Percentiles rank a stretch among this genome's conserved stretches.
These are phyloP conservation scores for Rhodotorula mucilaginosa DNA, from an alignment of 1,284 basidiomycete species.

Conservation along the genomic window DNA sequence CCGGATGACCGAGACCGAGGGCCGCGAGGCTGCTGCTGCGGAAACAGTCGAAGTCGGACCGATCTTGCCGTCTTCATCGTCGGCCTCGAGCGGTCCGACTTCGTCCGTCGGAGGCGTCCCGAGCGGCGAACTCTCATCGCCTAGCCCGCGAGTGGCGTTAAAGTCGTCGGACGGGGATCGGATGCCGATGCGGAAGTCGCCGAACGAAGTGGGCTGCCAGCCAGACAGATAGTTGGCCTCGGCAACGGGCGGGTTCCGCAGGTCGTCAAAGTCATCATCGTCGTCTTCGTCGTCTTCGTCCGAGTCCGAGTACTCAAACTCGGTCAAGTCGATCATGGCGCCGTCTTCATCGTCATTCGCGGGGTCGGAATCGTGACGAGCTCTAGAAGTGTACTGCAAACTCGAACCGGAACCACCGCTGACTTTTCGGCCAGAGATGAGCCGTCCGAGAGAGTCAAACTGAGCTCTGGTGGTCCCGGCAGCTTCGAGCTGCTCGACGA, in stretches of 20 bases:
- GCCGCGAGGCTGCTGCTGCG: conserved; percentile 1
- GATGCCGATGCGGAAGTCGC: conserved; percentile 22
- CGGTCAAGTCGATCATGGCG: conserved; percentile 31
- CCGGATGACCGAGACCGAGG: too few species aligned
- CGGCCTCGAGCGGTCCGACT: conserved; percentile 9
- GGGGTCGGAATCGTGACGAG: conserved; percentile 4
- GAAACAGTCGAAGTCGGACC: not conserved
- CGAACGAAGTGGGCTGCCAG: conserved; percentile 21
- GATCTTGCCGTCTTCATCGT: conserved; percentile 14
- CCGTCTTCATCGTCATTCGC: conserved; percentile 26
- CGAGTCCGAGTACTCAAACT: conserved; percentile 34
- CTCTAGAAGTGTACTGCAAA: not conserved
- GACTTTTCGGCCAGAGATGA: conserved; percentile 9
- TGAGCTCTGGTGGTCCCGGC: conserved; percentile 13
- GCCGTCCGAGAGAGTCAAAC: conserved; percentile 32
- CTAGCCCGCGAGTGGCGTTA: not conserved
- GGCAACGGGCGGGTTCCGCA: conserved; percentile 14
- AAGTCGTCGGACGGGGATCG: conserved; percentile 5
- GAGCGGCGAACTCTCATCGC: not conserved
- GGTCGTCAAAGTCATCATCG: conserved; percentile 33
- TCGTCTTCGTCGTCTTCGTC: conserved; percentile 36
- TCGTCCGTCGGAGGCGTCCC: conserved; percentile 24
- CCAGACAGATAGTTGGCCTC: conserved; percentile 23
- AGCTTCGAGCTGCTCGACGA: conserved; percentile 31
- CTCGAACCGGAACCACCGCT: not conserved